Evolutionary conservation across 2,329 filamentous ascomycete species (phyloP).

Genomic region (Diplodia mutila): DNA sequence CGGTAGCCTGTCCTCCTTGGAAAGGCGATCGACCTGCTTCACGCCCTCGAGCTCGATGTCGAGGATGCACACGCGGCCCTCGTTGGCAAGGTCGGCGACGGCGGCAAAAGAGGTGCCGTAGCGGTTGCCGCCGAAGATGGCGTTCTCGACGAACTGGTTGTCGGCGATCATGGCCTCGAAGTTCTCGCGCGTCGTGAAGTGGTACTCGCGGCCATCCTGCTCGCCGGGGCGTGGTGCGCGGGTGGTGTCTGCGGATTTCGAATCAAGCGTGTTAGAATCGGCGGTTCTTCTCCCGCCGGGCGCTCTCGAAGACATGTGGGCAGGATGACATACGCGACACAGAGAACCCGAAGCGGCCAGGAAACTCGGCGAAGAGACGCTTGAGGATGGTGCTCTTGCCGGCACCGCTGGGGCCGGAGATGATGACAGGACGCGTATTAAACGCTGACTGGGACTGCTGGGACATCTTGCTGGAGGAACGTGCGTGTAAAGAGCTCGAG

Average conservation of each 20-base stretch:
- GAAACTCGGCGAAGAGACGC: slow-evolving; percentile 68
- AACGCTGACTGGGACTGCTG: neutral
- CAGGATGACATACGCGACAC: slow-evolving; percentile 44
- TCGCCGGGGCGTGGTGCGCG: slow-evolving; percentile 76
- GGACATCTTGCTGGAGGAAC: neutral
- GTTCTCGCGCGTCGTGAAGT: slow-evolving; percentile 69
- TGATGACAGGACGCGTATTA: slow-evolving; percentile 65
- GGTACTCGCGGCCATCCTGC: slow-evolving; percentile 76
- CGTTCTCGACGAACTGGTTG: slow-evolving; percentile 83
- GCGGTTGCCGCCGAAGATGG: slow-evolving; percentile 80
- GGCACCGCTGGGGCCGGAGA: slow-evolving; percentile 78
- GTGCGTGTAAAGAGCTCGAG: neutral
- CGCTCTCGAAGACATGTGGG: neutral
- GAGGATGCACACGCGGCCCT: slow-evolving; percentile 76
- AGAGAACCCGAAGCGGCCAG: slow-evolving; percentile 67
- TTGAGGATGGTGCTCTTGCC: slow-evolving; percentile 82
- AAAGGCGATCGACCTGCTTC: slow-evolving; percentile 73
- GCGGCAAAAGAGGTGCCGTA: slow-evolving; percentile 85
- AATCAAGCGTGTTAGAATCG: neutral
- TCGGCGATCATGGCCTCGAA: slow-evolving; percentile 71
- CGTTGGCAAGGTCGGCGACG: slow-evolving; percentile 72
- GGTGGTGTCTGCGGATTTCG: slow-evolving; percentile 69
- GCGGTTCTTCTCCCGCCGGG: neutral
- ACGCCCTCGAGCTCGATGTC: slow-evolving; percentile 99
- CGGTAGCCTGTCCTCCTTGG: slow-evolving; percentile 59